These are phyloP conservation scores for Ceratobasidium sp. DNA, from an alignment of 1,284 basidiomycete genomes.

Conservation along the genomic window DNA sequence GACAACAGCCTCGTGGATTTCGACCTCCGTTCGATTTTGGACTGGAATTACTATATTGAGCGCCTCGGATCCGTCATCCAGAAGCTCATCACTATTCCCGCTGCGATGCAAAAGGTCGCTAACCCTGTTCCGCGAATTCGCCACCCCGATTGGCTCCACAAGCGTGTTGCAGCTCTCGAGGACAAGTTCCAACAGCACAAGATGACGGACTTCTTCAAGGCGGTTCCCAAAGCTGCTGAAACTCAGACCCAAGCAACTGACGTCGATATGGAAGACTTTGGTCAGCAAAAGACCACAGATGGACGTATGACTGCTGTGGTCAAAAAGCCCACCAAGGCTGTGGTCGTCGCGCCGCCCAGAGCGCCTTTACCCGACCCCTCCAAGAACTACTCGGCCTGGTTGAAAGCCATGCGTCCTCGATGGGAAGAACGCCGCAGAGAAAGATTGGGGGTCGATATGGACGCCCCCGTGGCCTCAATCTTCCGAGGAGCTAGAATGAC, in stretches of 20 bases:
- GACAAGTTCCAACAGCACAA: conserved; percentile 99
- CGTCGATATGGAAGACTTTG: conserved; percentile 74
- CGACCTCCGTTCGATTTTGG: conserved; percentile 92
- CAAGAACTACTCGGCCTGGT: conserved; percentile 78
- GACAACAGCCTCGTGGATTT: conserved; percentile 89
- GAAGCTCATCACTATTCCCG: conserved; percentile 99
- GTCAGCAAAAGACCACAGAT: conserved; percentile 44
- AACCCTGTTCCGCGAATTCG: conserved; percentile 96
- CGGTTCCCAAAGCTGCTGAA: conserved; percentile 39
- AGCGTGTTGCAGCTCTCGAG: conserved; percentile 84
- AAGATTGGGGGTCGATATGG: conserved; percentile 52
- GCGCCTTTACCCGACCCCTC: conserved; percentile 62
- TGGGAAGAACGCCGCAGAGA: conserved; percentile 74
- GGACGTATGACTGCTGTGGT: conserved; percentile 58
- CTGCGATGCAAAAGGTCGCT: conserved; percentile 95
- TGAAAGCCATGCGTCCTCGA: conserved; percentile 77
- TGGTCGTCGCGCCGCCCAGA: conserved; percentile 45
- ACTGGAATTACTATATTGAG: conserved; percentile 99
- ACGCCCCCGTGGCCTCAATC: conserved; percentile 70
- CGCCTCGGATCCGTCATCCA: conserved; percentile 97
- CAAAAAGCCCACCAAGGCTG: conserved; percentile 54
- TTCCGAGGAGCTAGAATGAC: conserved; percentile 75
- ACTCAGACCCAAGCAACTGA: conserved; percentile 47
- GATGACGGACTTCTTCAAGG: conserved; percentile 92
- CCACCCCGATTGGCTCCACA: conserved; percentile 97